Percentiles rank a stretch among this genome's conserved stretches.
Conservation (phyloP, 2,329 filamentous ascomycete genomes). For the Colletotrichum viniferum region DNA sequence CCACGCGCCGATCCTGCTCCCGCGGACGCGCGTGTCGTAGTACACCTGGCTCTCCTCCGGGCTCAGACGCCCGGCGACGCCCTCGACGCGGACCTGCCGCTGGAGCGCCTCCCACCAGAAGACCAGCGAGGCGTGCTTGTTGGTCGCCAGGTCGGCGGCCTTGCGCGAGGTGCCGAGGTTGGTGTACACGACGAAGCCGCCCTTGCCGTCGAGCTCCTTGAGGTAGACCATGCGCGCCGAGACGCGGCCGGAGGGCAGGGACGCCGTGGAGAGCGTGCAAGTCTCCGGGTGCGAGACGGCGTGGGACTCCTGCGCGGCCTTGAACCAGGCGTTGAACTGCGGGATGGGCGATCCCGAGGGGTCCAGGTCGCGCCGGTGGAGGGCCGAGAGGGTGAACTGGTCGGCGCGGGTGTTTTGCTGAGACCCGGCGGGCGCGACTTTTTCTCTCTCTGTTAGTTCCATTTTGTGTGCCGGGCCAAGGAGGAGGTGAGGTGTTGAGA, state of each 20-base stretch:
- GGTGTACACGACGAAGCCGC: conserved; percentile 89
- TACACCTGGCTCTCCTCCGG: conserved; percentile 74
- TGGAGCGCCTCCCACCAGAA: conserved; percentile 92
- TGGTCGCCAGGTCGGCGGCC: conserved; percentile 71
- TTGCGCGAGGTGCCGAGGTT: conserved; percentile 84
- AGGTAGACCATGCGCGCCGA: conserved; percentile 89
- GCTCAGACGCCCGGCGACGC: conserved; percentile 68
- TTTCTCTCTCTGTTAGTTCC: conserved; percentile 8
- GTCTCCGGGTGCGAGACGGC: conserved; percentile 81
- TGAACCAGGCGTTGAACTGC: conserved; percentile 94
- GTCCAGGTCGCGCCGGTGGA: conserved; percentile 66
- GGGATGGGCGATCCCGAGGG: conserved; percentile 64
- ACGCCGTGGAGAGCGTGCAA: conserved; percentile 83
- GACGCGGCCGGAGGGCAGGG: conserved; percentile 82
- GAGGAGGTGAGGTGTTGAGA: background rate
- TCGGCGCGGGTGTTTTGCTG: conserved; percentile 67
- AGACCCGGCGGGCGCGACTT: conserved; percentile 68
- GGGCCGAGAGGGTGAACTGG: conserved; percentile 72
- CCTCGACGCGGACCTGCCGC: conserved; percentile 90
- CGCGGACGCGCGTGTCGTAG: conserved; percentile 73
- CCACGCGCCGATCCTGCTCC: conserved; percentile 89
- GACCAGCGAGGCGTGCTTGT: conserved; percentile 80
- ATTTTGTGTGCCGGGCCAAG: background rate
- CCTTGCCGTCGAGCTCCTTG: conserved; percentile 81
- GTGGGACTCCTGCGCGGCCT: conserved; percentile 60